Conservation (phyloP, 129 eudicot genomes). For the carrot (Daucus carota) region DH1_v3.0 NC_030382.2:50594501-50595000, state of each 20-base stretch:
- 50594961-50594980: constrained; percentile 59
- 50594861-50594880: constrained; percentile 66
- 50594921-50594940: constrained; percentile 62
- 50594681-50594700: constrained; percentile 67
- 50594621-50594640: constrained; percentile 52
- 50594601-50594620: background rate
- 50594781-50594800: background rate
- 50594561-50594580: background rate
- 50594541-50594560: constrained; percentile 18
- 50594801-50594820: constrained; percentile 70
- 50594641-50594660: constrained; percentile 63
- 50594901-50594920: constrained; percentile 48
- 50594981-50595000: constrained; percentile 62
- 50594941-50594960: constrained; percentile 77
- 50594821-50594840: constrained; percentile 47
- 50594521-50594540: constrained; percentile 70
- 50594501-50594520: constrained; percentile 58
- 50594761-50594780: too few species aligned
- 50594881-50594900: constrained; percentile 47
- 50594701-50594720: constrained; percentile 49
- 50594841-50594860: constrained; percentile 75
- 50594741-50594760: background rate
- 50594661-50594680: constrained; percentile 65
- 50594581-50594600: background rate
- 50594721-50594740: background rate